Percentiles rank a stretch among this genome's conserved stretches.
Evolutionary conservation across 2,329 filamentous ascomycete species (phyloP).

Genomic region (Penicillium sp.): DNA sequence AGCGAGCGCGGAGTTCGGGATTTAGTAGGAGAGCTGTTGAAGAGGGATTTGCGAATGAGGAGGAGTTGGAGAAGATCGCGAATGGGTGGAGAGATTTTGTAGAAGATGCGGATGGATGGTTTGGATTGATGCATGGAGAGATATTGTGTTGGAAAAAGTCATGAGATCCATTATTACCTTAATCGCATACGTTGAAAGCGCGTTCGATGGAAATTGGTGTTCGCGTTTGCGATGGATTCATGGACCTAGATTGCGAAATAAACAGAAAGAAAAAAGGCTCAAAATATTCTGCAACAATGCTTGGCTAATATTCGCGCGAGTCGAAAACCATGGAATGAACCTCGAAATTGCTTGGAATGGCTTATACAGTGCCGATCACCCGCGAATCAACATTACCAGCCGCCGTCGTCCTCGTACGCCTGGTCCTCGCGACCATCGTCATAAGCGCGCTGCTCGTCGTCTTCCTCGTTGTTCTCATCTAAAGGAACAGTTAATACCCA

Average conservation of each 20-base stretch:
- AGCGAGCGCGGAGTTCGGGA: background rate
- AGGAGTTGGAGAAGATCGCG: background rate
- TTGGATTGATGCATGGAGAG: background rate
- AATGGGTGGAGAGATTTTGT: background rate
- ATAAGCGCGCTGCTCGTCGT: slow-evolving; percentile 21
- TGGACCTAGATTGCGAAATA: background rate
- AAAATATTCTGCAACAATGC: background rate
- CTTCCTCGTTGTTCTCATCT: slow-evolving; percentile 13
- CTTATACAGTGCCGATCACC: background rate
- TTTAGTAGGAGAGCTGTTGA: background rate
- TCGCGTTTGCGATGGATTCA: background rate
- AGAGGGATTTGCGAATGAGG: background rate
- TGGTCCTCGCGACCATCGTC: slow-evolving; percentile 23
- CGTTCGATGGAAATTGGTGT: background rate
- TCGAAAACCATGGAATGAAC: background rate
- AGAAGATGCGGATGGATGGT: background rate
- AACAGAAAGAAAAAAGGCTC: background rate
- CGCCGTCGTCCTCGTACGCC: slow-evolving; percentile 10
- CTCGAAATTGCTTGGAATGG: background rate
- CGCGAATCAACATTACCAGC: slow-evolving; percentile 10
- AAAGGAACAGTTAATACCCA: background rate
- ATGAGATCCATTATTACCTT: background rate
- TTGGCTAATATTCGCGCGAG: background rate
- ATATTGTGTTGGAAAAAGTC: background rate
- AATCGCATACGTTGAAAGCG: too few relatives aligned